A percentile compares a stretch with the other conserved stretches of the same genome.
Evolutionary conservation across 1,284 basidiomycete species (phyloP).

Genomic region (Sanguinoderma infundibulare): DNA sequence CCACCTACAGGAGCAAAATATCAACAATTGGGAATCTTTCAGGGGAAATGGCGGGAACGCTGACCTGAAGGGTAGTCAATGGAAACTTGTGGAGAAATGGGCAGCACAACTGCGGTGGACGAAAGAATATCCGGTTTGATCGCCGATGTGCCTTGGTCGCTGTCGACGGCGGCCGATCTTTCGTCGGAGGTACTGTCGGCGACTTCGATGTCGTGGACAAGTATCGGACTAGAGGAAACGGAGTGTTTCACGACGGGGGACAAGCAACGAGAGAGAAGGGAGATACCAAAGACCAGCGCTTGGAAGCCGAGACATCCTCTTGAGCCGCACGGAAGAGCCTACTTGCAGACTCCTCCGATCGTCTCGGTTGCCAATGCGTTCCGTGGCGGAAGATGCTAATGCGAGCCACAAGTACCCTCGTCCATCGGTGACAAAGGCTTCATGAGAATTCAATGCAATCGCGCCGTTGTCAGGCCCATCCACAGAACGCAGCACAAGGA

Average conservation of each 20-base stretch:
- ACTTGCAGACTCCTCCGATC: background rate
- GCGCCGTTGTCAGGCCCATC: background rate
- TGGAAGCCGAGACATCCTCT: background rate
- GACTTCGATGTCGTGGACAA: conserved; percentile 2
- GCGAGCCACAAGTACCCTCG: conserved; percentile 4
- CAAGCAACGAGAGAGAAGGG: background rate
- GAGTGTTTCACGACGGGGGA: background rate
- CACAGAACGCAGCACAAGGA: conserved; percentile 4
- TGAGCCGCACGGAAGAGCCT: conserved; percentile 2
- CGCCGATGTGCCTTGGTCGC: background rate
- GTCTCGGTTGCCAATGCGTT: background rate
- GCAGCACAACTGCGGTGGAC: background rate
- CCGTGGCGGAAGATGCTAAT: background rate
- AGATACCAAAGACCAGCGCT: background rate
- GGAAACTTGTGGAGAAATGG: background rate
- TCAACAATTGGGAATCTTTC: background rate
- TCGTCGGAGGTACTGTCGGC: background rate
- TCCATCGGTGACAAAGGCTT: conserved; percentile 8
- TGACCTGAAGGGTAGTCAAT: background rate
- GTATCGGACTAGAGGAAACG: background rate
- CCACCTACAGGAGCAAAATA: background rate
- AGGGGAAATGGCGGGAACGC: background rate
- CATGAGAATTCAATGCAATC: background rate
- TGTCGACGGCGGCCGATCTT: background rate
- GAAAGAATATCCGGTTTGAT: background rate